Conservation (phyloP, 2,329 filamentous ascomycete species). For the Alternaria ethzedia region DNA sequence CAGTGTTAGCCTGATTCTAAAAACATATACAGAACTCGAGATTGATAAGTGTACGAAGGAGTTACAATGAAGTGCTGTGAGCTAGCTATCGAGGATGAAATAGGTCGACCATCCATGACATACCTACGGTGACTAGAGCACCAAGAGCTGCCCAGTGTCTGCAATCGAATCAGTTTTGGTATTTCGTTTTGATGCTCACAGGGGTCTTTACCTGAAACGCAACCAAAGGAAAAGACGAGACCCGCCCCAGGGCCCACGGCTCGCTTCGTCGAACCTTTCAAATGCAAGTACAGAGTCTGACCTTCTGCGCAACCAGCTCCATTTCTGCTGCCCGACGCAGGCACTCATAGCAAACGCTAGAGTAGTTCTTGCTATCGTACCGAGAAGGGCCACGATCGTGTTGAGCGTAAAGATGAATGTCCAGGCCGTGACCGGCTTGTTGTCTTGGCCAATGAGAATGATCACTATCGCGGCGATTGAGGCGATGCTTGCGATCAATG, state of each 20-base stretch:
- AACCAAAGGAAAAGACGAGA: slow-evolving; percentile 15
- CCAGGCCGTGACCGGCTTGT: slow-evolving; percentile 10
- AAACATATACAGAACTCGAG: too few species aligned
- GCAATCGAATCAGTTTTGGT: not conserved
- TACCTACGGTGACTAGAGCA: not conserved
- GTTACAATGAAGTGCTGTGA: not conserved
- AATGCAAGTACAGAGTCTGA: slow-evolving; percentile 5
- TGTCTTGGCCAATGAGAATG: slow-evolving; percentile 7
- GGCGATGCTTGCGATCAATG: not conserved
- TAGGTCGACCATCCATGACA: not conserved
- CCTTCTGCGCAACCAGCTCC: slow-evolving; percentile 12
- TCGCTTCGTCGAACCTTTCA: slow-evolving; percentile 21
- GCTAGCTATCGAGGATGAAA: not conserved
- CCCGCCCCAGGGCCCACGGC: slow-evolving; percentile 17
- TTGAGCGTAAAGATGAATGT: slow-evolving; percentile 11
- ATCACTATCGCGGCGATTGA: slow-evolving; percentile 9
- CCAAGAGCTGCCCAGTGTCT: slow-evolving; percentile 1
- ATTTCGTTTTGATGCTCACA: rapidly evolving
- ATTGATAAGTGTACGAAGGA: too few species aligned
- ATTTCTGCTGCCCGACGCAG: slow-evolving; percentile 22
- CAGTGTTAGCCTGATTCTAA: not conserved
- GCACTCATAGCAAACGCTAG: slow-evolving; percentile 19
- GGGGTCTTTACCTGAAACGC: not conserved
- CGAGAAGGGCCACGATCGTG: slow-evolving; percentile 11
- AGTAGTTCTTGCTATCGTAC: slow-evolving; percentile 12